Evolutionary conservation across 1,284 basidiomycete genomes (phyloP).

Genomic region (Ganoderma multipileum): DNA sequence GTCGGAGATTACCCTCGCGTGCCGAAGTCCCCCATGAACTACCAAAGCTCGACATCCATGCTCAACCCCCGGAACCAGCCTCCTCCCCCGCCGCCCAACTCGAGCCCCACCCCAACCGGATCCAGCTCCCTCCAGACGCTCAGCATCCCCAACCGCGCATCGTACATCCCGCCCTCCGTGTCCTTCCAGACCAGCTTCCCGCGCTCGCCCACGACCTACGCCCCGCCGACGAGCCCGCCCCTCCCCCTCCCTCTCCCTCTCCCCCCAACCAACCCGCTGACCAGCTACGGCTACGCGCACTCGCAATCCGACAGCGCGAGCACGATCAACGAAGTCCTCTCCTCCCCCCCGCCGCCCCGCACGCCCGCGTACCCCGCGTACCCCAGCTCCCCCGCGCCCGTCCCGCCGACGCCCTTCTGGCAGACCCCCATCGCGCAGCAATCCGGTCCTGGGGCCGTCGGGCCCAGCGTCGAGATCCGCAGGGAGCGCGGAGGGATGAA

Average conservation of each 20-base stretch:
- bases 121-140: slow-evolving; percentile 27
- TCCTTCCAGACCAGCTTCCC: slow-evolving; percentile 46
- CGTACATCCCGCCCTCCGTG: slow-evolving; percentile 48
- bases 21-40: slow-evolving; percentile 43
- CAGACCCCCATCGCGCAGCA: slow-evolving; percentile 59
- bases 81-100: slow-evolving; percentile 31
- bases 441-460: slow-evolving; percentile 51
- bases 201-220: slow-evolving; percentile 57
- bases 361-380: slow-evolving; percentile 80
- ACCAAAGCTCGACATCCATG: slow-evolving; percentile 45
- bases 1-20: slow-evolving; percentile 29
- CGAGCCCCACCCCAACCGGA: slow-evolving; percentile 30
- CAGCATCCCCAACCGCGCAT: slow-evolving; percentile 31
- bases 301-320: slow-evolving; percentile 33
- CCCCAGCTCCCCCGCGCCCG: slow-evolving; percentile 50
- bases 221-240: slow-evolving; percentile 43
- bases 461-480: slow-evolving; percentile 69
- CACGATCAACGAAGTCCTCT: slow-evolving; percentile 30
- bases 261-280: slow-evolving; percentile 23
- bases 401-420: slow-evolving; percentile 58
- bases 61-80: slow-evolving; percentile 43
- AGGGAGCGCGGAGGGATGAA: slow-evolving; percentile 51
- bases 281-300: slow-evolving; percentile 23
- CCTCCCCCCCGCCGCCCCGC: slow-evolving; percentile 45
- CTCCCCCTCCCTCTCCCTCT: too few relatives aligned